phyloP scores from a whole-genome alignment of 352 stramenopile species.

The Phytophthora capsici region DNA sequence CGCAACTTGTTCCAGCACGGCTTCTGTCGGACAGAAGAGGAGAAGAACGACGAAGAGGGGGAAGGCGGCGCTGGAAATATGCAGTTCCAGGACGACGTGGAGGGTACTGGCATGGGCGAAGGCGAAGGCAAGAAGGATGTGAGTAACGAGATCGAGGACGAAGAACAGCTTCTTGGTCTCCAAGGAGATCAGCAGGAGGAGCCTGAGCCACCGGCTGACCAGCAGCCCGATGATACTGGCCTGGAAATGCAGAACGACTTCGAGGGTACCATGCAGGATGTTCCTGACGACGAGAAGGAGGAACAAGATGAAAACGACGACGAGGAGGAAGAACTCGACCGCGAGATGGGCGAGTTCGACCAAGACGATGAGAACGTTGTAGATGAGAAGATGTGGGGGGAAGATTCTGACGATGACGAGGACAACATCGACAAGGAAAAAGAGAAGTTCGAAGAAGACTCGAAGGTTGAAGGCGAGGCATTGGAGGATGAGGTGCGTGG shows the following conservation, averaged over 20 bases:
- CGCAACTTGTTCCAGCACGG: constrained; percentile 96
- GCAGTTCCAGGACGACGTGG: constrained; percentile 98
- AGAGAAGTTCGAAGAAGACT: constrained; percentile 94
- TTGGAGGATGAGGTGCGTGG: constrained; percentile 90
- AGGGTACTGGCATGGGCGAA: constrained; percentile 99
- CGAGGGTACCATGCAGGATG: constrained; percentile 98
- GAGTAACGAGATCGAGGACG: constrained; percentile 99
- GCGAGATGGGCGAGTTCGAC: constrained; percentile 98
- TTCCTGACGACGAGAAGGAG: constrained; percentile 93
- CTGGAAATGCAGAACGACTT: constrained; percentile 99
- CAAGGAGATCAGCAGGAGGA: constrained; percentile 93
- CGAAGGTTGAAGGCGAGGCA: constrained; percentile 78
- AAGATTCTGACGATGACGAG: constrained; percentile 92
- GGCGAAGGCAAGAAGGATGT: constrained; percentile 99
- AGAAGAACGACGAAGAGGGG: constrained; percentile 91
- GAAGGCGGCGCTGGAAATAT: constrained; percentile 89
- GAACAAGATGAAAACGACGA: constrained; percentile 88
- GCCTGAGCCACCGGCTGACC: constrained; percentile 77
- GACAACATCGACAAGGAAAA: constrained; percentile 97
- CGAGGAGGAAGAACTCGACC: constrained; percentile 96
- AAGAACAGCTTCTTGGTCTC: constrained; percentile 99
- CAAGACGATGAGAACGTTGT: constrained; percentile 98
- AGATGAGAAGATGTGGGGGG: constrained; percentile 99
- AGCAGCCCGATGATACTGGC: constrained; percentile 95
- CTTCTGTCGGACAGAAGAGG: constrained; percentile 92